Conservation (phyloP, 2,329 filamentous ascomycete species). For the Trichoderma atrobrunneum region DNA sequence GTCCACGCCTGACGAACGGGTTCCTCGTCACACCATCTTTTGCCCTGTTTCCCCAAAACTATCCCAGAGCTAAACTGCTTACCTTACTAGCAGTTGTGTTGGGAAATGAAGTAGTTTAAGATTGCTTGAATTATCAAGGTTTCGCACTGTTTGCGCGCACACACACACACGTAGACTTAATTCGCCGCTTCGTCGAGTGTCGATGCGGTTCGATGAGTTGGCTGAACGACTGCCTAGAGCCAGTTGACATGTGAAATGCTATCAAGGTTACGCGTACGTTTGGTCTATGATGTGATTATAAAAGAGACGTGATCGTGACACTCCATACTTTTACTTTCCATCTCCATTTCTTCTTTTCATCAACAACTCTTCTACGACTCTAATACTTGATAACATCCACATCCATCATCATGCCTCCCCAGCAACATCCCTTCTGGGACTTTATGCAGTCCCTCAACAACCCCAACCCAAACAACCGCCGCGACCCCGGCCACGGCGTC, state of each 20-base stretch:
- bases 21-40: conserved; percentile 6
- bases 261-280: not conserved
- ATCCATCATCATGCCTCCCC: not conserved
- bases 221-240: conserved; percentile 2
- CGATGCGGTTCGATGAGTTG: conserved; percentile 4
- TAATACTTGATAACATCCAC: not conserved
- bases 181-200: not conserved
- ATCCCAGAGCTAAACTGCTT: not conserved
- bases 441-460: conserved; percentile 36
- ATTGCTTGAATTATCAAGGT: not conserved
- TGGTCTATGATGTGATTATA: not conserved
- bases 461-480: not conserved
- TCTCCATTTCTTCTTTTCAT: not conserved
- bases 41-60: not conserved
- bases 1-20: not conserved
- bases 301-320: not conserved
- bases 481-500: conserved; percentile 35
- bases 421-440: conserved; percentile 31
- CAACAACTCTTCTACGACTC: not conserved
- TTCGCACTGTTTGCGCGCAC: not conserved
- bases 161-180: not conserved
- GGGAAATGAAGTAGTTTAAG: not conserved
- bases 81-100: not conserved
- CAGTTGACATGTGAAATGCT: not conserved
- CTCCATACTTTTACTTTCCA: not conserved